A percentile compares a stretch with the other conserved stretches of the same genome.
These are phyloP conservation scores for Nadsonia fulvescens DNA, from an alignment of 805 yeast species.

Conservation along the genomic window DNA sequence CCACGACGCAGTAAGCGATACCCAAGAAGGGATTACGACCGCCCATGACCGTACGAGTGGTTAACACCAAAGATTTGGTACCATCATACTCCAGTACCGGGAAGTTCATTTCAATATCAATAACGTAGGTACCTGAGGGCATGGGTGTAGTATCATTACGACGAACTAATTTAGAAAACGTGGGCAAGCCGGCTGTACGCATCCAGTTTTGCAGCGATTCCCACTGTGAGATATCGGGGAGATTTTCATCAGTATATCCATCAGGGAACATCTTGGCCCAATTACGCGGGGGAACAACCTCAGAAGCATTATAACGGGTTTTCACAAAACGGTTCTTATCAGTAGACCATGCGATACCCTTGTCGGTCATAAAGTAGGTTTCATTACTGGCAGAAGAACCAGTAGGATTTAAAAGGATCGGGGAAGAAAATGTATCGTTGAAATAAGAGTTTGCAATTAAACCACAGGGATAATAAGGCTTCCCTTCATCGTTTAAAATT, in stretches of 20 bases:
- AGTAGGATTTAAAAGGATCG: conserved; percentile 20
- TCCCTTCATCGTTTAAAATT: conserved; percentile 30
- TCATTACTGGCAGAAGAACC: conserved; percentile 16
- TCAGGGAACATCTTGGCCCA: conserved; percentile 69
- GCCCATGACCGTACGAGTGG: conserved; percentile 72
- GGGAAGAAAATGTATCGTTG: conserved; percentile 64
- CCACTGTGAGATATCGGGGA: conserved; percentile 63
- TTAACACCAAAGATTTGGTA: conserved; percentile 61
- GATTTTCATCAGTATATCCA: conserved; percentile 69
- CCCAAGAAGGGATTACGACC: conserved; percentile 78
- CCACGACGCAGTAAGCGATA: conserved; percentile 68
- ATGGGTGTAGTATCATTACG: conserved; percentile 46
- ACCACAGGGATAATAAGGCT: conserved; percentile 83
- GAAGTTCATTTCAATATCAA: conserved; percentile 56
- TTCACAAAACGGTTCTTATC: conserved; percentile 58
- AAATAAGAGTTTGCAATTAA: conserved; percentile 82
- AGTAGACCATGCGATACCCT: conserved; percentile 70
- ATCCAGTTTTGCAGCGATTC: conserved; percentile 92
- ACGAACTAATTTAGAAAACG: conserved; percentile 67
- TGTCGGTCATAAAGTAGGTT: conserved; percentile 26
- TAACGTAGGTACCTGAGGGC: conserved; percentile 47
- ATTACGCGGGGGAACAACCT: conserved; percentile 87
- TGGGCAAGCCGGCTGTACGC: conserved; percentile 90
- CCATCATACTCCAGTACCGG: conserved; percentile 78
- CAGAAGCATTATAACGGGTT: conserved; percentile 45